Base-by-base conservation (phyloP, 805 yeast genomes). In the Candida orba region DNA sequence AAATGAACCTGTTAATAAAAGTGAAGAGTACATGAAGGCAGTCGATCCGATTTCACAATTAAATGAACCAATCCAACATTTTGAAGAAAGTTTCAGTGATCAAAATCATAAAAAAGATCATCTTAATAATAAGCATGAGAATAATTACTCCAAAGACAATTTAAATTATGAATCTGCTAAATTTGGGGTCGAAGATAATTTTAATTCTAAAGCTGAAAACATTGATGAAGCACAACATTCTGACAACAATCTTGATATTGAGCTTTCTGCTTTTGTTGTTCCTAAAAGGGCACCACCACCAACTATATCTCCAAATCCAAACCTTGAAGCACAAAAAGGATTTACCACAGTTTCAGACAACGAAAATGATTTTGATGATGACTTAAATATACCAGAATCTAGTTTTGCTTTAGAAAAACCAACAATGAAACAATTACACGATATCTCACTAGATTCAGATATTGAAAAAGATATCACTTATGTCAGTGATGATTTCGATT, bases 401-500 rank as follows among this genome's bases (percentile, higher is more conserved):
- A 36, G 3, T 12, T 41, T 37, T 32, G 29, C 25, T 1, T 39
- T 36, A 14, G 33, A 41, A 9, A 34, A 23, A 14, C 41, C 41
- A n/a, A 13, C 22, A 5, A 24, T 32, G 27, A 37, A 32, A 4
- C 23, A 37, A 42, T n/a, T 34, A 20, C 17, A 9, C 18, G 18
- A 14, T 27, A 36, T 40, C 10, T 47, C 42, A 13, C 31, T 40
- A 17, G 40, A 44, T 5, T 48, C 53, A 30, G 35, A 42, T 9
- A 40, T 25, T 34, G 49, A 44, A 24, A 42, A 46, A n/a, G 51
- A 42, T n/a, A 42, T 48, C 18, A 41, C 42, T 25, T 43, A 46
- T 31, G 52, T 37, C 14, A 25, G 23, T 32, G 42, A 32, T 8
- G 55, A 51, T 27, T 45, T 36, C 20, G 53, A 51, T 27, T 50